A percentile compares a stretch with the other conserved stretches of the same genome.
These are phyloP conservation scores for Neonectria neomacrospora DNA, from an alignment of 2,329 filamentous ascomycete species.

Conservation along the genomic window DNA sequence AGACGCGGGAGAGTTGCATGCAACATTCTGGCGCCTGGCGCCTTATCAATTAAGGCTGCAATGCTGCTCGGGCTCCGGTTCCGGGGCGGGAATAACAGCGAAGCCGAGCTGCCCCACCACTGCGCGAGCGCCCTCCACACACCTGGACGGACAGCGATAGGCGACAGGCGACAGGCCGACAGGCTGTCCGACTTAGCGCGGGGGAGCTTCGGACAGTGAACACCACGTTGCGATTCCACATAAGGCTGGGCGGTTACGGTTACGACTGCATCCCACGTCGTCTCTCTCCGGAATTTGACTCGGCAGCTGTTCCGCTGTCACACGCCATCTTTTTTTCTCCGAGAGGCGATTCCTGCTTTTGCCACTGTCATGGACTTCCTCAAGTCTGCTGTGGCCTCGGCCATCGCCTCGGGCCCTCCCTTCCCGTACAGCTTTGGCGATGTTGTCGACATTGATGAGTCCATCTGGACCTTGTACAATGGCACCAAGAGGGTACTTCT, in stretches of 20 bases:
- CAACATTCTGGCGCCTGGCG: background rate
- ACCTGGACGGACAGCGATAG: background rate
- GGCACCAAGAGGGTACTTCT: constrained; percentile 83
- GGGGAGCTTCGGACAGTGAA: constrained; percentile 38
- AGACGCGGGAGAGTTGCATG: background rate
- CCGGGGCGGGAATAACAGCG: constrained; percentile 25
- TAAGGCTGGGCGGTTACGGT: background rate
- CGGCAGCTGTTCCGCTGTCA: background rate
- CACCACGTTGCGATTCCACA: constrained; percentile 43
- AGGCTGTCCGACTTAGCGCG: constrained; percentile 37
- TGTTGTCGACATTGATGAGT: constrained; percentile 89
- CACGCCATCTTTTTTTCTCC: background rate
- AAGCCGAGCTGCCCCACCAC: constrained; percentile 9
- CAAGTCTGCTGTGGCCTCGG: constrained; percentile 96
- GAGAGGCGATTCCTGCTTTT: background rate
- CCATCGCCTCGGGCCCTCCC: constrained; percentile 92
- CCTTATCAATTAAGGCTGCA: background rate
- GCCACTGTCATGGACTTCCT: constrained; percentile 84
- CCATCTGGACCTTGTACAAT: constrained; percentile 96
- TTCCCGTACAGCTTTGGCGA: constrained; percentile 96
- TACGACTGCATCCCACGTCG: constrained; percentile 12
- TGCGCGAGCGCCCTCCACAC: background rate
- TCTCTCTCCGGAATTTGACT: background rate
- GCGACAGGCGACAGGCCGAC: background rate
- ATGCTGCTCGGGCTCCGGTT: background rate